phyloP scores from a whole-genome alignment of 805 yeast genomes.

The Maudiozyma bulderi region DNA sequence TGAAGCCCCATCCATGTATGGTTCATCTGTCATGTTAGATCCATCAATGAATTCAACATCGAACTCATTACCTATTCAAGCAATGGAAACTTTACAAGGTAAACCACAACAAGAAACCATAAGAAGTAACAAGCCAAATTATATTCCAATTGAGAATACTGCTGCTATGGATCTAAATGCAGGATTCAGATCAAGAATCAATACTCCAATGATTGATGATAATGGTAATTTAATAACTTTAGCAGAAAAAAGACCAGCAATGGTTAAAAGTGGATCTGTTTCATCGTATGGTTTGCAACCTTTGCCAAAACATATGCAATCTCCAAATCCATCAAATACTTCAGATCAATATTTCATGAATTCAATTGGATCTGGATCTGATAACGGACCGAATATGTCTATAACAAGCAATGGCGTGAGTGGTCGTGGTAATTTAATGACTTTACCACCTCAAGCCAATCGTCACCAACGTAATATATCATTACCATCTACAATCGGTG shows the following conservation, averaged over 20 bases:
- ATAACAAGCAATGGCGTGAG: slow-evolving; percentile 20
- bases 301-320: background rate
- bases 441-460: background rate
- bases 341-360: slow-evolving; percentile 1
- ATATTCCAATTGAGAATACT: slow-evolving; percentile 17
- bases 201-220: slow-evolving; percentile 32
- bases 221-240: slow-evolving; percentile 29
- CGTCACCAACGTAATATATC: slow-evolving; percentile 20
- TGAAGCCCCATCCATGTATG: background rate
- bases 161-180: slow-evolving; percentile 4
- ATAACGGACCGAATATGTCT: slow-evolving; percentile 4
- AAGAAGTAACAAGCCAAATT: slow-evolving; percentile 19
- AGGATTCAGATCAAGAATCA: slow-evolving; percentile 15
- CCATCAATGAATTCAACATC: background rate
- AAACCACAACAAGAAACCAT: slow-evolving; percentile 1
- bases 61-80: background rate
- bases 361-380: slow-evolving; percentile 4
- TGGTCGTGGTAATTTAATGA: background rate
- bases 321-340: slow-evolving; percentile 8
- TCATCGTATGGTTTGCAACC: slow-evolving; percentile 5
- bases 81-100: background rate
- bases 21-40: background rate
- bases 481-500: slow-evolving; percentile 10
- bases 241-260: slow-evolving; percentile 16
- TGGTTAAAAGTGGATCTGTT: slow-evolving; percentile 3